phyloP scores from a whole-genome alignment of 225 moss, liverwort and hornwort species.

The Physcomitrellopsis africana region DNA sequence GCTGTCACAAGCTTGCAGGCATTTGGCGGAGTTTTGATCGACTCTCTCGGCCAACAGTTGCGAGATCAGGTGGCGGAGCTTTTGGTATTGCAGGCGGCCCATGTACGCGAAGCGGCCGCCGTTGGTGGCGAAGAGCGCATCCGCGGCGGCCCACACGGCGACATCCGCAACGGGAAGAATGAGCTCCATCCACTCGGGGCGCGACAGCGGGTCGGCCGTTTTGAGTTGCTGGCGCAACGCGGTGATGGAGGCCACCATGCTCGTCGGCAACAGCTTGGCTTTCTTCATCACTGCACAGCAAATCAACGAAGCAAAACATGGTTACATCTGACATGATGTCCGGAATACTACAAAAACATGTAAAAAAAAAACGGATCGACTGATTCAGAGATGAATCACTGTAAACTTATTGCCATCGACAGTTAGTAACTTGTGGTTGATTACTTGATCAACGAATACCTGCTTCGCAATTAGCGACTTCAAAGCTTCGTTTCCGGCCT shows the following conservation, averaged over 20 bases:
- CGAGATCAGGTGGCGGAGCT: conserved; percentile 25
- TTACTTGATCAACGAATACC: no score
- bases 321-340: no score
- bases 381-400: no score
- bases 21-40: not conserved
- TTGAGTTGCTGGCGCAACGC: conserved; percentile 32
- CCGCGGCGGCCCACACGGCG: conserved; percentile 7
- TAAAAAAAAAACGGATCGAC: no score
- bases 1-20: not conserved
- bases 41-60: conserved; percentile 20
- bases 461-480: conserved; percentile 32
- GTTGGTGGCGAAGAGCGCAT: conserved; percentile 37
- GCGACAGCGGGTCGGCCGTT: conserved; percentile 28
- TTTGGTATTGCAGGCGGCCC: conserved; percentile 30
- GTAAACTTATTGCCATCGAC: no score
- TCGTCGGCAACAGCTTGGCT: conserved; percentile 40
- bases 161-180: conserved; percentile 35
- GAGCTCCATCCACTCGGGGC: conserved; percentile 39
- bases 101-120: conserved; percentile 40
- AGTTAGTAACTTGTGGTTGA: no score
- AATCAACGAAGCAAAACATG: no score
- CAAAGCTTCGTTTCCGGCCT: conserved; percentile 29
- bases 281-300: conserved; percentile 33
- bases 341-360: no score
- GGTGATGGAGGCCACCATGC: conserved; percentile 34